Base-by-base conservation (phyloP, 2,329 filamentous ascomycete genomes). In the Ophiocordyceps unilateralis region DNA sequence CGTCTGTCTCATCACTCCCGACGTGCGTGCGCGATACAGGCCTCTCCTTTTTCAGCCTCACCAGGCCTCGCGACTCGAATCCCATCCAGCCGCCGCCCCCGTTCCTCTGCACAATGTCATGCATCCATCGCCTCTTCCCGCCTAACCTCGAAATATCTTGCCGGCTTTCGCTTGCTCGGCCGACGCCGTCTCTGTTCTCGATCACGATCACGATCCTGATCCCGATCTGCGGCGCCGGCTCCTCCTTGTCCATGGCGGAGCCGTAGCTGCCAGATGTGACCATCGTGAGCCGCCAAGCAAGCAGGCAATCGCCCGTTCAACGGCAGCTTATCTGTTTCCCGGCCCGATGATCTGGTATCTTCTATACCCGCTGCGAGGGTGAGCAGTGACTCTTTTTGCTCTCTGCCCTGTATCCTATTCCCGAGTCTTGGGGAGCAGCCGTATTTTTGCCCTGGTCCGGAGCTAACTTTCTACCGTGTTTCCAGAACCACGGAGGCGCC, bases 351-450 rank as follows among this genome's bases (percentile, higher is more conserved):
- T 84, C 63, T 84, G 80, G 80, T 84, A 82, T 65, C 63, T 87
- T 42, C 65, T 87, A 50, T 86, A 82, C 64, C 81, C 81, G 55
- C 67, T 87, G 51, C 72, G 82, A 72, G 80, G 82, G 81, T 83
- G 63, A 60, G 79, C 6, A 19, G 17, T 3, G 8, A 9, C n/a
- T 15, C 23, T 28, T 19, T 30, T 20, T 30, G 39, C n/a, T 17
- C 9, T 28, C 28, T 20, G 39, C 15, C 22, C 12, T 26, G 7
- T n/a, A 12, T 17, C 15, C 5, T 6, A 41, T 23, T 10, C 9
- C 14, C 24, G 9, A 23, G 12, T 36, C 24, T 26, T 6, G 11
- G n/a, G n/a, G n/a, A n/a, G n/a, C n/a, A n/a, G n/a, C 30, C 12
- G 4, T 32, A 6, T 32, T 32, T n/a, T 32, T 12, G 9, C 8